phyloP scores from a whole-genome alignment of 441 rosid species.

The Syzygium syzygioides region DNA sequence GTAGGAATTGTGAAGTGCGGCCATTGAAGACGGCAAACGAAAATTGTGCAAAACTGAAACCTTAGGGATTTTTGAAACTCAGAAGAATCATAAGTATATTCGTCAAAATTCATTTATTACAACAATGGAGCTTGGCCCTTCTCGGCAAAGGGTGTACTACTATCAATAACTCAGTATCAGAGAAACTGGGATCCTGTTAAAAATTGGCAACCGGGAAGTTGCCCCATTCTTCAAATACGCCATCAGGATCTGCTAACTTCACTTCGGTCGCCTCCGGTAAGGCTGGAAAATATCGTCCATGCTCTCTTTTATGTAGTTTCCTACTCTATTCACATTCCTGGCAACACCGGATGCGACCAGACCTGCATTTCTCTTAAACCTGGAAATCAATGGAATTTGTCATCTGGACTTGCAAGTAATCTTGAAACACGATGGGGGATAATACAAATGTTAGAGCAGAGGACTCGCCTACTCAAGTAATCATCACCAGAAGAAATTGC shows the following conservation, averaged over 20 bases:
- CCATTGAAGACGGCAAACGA: neutral
- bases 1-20: neutral
- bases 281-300: slow-evolving; percentile 56
- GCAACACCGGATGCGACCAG: slow-evolving; percentile 77
- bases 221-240: neutral
- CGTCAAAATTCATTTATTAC: neutral
- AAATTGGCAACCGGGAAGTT: neutral
- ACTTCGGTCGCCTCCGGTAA: slow-evolving; percentile 61
- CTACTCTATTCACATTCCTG: slow-evolving; percentile 60
- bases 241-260: neutral
- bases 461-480: slow-evolving; percentile 26
- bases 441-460: neutral
- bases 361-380: slow-evolving; percentile 68
- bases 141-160: neutral
- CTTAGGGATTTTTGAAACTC: neutral
- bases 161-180: neutral
- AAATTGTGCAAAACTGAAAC: neutral
- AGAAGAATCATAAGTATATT: neutral
- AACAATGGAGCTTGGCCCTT: neutral
- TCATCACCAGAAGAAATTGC: slow-evolving; percentile 21
- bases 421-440: neutral
- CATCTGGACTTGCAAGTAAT: neutral
- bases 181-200: neutral
- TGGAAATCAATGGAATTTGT: slow-evolving; percentile 12
- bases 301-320: slow-evolving; percentile 54